Percentiles rank a stretch among this genome's conserved stretches.
phyloP scores from a whole-genome alignment of 257 asterid species.

The Scutellaria barbata region DNA sequence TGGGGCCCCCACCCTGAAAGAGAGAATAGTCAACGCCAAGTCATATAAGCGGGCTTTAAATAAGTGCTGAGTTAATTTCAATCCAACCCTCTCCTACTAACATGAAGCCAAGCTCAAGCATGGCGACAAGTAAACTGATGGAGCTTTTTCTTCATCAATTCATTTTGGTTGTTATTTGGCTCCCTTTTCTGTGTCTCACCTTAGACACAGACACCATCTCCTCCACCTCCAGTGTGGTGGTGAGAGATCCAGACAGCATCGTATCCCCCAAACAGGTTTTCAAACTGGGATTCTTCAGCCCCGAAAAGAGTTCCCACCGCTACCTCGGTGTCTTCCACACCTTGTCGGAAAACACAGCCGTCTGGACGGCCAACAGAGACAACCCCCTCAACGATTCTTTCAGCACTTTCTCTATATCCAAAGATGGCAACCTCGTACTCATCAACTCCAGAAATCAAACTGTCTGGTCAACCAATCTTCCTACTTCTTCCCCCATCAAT shows the following conservation, averaged over 20 bases:
- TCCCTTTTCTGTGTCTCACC: slow-evolving; percentile 15
- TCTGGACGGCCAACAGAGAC: slow-evolving; percentile 39
- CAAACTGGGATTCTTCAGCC: slow-evolving; percentile 41
- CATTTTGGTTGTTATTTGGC: neutral
- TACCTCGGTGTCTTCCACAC: slow-evolving; percentile 51
- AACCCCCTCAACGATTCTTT: slow-evolving; percentile 29
- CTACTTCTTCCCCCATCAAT: neutral
- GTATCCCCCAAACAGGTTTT: slow-evolving; percentile 23
- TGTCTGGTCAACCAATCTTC: slow-evolving; percentile 17
- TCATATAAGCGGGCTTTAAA: too few relatives aligned
- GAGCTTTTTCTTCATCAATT: neutral
- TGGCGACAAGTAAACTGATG: too few relatives aligned
- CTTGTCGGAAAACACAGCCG: slow-evolving; percentile 36
- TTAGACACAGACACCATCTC: slow-evolving; percentile 41
- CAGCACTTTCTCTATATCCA: slow-evolving; percentile 4
- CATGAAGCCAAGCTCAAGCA: too few relatives aligned
- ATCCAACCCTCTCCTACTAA: too few relatives aligned
- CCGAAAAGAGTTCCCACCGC: slow-evolving; percentile 44
- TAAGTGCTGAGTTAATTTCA: too few relatives aligned
- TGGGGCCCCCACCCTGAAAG: too few relatives aligned
- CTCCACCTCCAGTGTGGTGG: neutral
- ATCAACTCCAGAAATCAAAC: neutral
- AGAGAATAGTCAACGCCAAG: too few relatives aligned
- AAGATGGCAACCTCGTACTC: slow-evolving; percentile 22
- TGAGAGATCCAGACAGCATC: slow-evolving; percentile 39